Conservation (phyloP, 1,139 yeast genomes). For the Debaryomyces psychrophilus region DNA sequence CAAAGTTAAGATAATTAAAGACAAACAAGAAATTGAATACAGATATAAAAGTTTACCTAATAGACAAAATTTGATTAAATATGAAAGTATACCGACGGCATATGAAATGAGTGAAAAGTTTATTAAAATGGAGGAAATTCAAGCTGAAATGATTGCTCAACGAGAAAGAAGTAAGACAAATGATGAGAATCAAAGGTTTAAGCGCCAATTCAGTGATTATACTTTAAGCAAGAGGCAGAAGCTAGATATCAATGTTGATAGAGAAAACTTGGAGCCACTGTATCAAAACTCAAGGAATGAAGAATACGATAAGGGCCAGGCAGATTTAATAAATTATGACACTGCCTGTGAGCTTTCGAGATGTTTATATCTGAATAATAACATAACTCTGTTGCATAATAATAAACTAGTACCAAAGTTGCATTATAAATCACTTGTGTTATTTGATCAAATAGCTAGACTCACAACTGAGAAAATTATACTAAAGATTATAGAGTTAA, state of each 20-base stretch:
- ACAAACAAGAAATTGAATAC: background rate
- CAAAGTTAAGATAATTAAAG: background rate
- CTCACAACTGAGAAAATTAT: slow-evolving; percentile 11
- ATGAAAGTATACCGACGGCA: slow-evolving; percentile 45
- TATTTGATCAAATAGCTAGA: slow-evolving; percentile 16
- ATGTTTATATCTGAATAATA: slow-evolving; percentile 12
- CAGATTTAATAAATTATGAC: slow-evolving; percentile 10
- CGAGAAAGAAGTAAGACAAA: slow-evolving; percentile 22
- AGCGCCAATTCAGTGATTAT: slow-evolving; percentile 10
- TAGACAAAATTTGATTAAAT: slow-evolving; percentile 9
- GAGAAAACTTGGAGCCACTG: background rate
- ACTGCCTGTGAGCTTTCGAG: slow-evolving; percentile 12
- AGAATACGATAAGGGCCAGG: background rate
- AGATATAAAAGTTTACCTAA: slow-evolving; percentile 4
- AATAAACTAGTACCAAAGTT: slow-evolving; percentile 14
- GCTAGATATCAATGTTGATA: background rate
- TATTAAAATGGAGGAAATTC: slow-evolving; percentile 51
- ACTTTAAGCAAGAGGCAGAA: slow-evolving; percentile 1
- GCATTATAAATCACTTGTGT: slow-evolving; percentile 16
- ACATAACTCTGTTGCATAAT: slow-evolving; percentile 11
- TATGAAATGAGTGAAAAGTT: slow-evolving; percentile 55
- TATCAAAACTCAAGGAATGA: background rate
- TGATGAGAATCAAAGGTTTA: slow-evolving; percentile 20
- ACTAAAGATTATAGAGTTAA: slow-evolving; percentile 13
- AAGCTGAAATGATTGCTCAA: slow-evolving; percentile 30